These are phyloP conservation scores for Ascodesmis nigricans DNA, from an alignment of 495 filamentous ascomycete genomes.

Conservation along the genomic window DNA sequence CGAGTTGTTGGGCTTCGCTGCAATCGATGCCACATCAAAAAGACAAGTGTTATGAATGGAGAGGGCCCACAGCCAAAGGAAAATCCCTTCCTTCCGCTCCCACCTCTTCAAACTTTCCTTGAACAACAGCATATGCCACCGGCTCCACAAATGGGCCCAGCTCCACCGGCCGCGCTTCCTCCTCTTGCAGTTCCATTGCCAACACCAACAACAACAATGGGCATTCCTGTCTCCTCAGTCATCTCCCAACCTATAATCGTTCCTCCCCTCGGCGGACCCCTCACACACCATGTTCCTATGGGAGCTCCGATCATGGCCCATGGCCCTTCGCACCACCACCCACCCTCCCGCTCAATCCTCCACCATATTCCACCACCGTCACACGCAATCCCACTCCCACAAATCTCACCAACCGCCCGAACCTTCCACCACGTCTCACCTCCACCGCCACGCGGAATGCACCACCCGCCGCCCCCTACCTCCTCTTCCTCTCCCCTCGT, in stretches of 20 bases:
- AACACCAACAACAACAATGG: too few species aligned
- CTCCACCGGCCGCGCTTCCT: slow-evolving; percentile 11
- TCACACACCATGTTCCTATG: slow-evolving; percentile 10
- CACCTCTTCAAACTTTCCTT: slow-evolving; percentile 17
- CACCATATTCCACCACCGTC: slow-evolving; percentile 15
- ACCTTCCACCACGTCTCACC: slow-evolving; percentile 9
- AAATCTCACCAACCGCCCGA: not conserved
- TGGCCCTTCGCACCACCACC: slow-evolving; percentile 8
- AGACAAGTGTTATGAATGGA: slow-evolving; percentile 9
- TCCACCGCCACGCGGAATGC: slow-evolving; percentile 12
- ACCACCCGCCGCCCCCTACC: slow-evolving; percentile 10
- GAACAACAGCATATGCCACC: slow-evolving; percentile 14
- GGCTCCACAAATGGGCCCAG: slow-evolving; percentile 8
- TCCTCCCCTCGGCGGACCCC: slow-evolving; percentile 1
- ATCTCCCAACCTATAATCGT: slow-evolving; percentile 2
- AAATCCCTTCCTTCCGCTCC: slow-evolving; percentile 18
- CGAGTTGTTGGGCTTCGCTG: slow-evolving; percentile 14
- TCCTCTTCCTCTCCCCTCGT: slow-evolving; percentile 8
- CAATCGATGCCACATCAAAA: slow-evolving; percentile 14
- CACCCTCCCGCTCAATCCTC: slow-evolving; percentile 8
- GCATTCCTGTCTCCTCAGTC: too few species aligned
- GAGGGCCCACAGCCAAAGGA: slow-evolving; percentile 6
- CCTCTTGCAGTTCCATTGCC: too few species aligned
- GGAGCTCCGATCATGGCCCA: slow-evolving; percentile 10
- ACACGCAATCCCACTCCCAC: not conserved